phyloP scores from a whole-genome alignment of 257 asterid species.

The Nicotiana noctiflora region DNA sequence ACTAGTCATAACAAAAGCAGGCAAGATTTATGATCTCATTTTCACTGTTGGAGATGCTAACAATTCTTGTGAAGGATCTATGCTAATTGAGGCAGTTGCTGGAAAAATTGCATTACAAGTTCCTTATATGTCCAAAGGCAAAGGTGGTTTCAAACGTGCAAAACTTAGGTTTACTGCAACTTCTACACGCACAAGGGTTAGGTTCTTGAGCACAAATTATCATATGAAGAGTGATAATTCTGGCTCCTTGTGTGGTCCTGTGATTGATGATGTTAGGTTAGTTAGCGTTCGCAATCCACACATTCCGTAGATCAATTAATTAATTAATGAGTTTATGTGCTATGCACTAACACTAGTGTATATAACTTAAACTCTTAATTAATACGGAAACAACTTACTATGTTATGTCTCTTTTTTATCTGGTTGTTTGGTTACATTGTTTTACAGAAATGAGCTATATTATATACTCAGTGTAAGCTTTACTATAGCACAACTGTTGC shows the following conservation, averaged over 20 bases:
- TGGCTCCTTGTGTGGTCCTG: slow-evolving; percentile 27
- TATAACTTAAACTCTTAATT: background rate
- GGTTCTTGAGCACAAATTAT: slow-evolving; percentile 25
- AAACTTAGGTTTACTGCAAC: slow-evolving; percentile 11
- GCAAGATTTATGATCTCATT: slow-evolving; percentile 13
- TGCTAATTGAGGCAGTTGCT: slow-evolving; percentile 19
- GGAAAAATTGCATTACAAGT: slow-evolving; percentile 10
- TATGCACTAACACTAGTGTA: background rate
- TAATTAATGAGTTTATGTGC: background rate
- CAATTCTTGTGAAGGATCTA: slow-evolving; percentile 23
- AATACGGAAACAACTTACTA: background rate
- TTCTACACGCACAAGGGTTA: slow-evolving; percentile 3
- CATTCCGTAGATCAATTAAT: background rate
- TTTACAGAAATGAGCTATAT: background rate
- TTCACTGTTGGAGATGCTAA: slow-evolving; percentile 26
- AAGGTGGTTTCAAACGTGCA: slow-evolving; percentile 15
- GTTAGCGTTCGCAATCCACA: slow-evolving; percentile 8
- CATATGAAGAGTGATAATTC: slow-evolving; percentile 23
- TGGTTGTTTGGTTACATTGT: background rate
- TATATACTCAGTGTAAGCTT: background rate
- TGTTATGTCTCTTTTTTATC: background rate
- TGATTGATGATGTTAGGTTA: slow-evolving; percentile 18
- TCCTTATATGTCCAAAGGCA: slow-evolving; percentile 14
- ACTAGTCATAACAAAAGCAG: slow-evolving; percentile 10
- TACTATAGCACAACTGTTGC: background rate